Evolutionary conservation across 2,329 filamentous ascomycete species (phyloP), one percentile per base, ranked within the genome.

Genomic region (Apiospora pterosperma): DNA sequence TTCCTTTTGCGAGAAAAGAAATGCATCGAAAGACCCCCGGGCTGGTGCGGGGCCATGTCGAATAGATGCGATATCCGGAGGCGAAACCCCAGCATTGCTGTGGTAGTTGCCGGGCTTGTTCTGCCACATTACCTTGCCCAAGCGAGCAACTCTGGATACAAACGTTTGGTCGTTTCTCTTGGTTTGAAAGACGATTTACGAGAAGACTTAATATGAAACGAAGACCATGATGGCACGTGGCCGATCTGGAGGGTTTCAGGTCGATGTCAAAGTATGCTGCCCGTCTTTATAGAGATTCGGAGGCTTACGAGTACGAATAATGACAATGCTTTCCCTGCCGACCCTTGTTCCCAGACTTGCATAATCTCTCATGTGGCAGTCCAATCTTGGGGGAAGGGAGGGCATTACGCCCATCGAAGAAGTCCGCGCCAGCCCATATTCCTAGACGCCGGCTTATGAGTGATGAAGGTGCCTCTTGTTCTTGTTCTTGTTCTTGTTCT

Each of bases 1-100:
- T 64, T 68, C 69, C 23, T 48, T 28, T 52, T 48, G 34, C 64
- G 25, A 36, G 36, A 62, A 63, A 64, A 34, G 42, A 59, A 16
- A 36, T 60, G 34, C 34, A 60, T 39, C 58, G 36, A 60, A 39
- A 39, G 8, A 6, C 19, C 28, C 25, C n/a, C 7, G 41, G 31
- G 36, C 25, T 44, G 55, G 7, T 28, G 36, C 10, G 10, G 23
- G 28, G 23, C 1, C 31, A 36, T 38, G n/a, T 14, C 14, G 42
- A 36, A 36, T 52, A 19, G 23, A 44, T 44, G 39, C 28, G 10
- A 19, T 14, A 38, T 36, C 25, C 10, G 25, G 31, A n/a, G 38
- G 39, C 38, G 14, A 39, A 36, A 36, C 19, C 28, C 25, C 5
- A 16, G 39, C 60, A 25, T 19, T 31, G 23, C n/a, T 62, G 16